Base-by-base conservation (phyloP, 2,329 filamentous ascomycete genomes). In the Boeremia exigua region DNA sequence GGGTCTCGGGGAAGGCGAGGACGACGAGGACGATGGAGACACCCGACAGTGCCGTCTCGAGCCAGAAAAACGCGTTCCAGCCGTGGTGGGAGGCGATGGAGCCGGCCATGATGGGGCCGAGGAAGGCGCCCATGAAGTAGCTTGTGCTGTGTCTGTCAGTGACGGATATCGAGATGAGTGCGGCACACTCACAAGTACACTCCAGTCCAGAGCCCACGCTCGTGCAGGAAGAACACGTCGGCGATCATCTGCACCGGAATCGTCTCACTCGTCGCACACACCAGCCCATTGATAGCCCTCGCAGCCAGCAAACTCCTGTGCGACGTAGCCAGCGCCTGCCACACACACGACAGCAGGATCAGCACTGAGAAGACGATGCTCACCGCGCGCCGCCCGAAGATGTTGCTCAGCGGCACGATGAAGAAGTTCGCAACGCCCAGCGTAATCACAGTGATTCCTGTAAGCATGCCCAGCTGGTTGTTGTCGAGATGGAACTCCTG, bases 51-150 rank as follows among this genome's bases (percentile, higher is more conserved):
- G 69, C 78, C 1, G 73, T 71, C 3, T 76, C 76, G 4, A 80
- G 72, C 78, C 78, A 80, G 69, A 80, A 80, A 65, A 80, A 80
- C 11, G 74, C 77, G 43, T 77, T 64, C 79, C 79, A 80, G 37
- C 78, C 77, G 54, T 79, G 70, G 17, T 75, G 67, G 10, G 68
- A 70, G 17, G 73, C 76, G 30, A 80, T 79, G 34, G 70, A 69
- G 5, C 78, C 78, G 19, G 74, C 69, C 71, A 80, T 79, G 49
- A 80, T 75, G 1, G 77, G 77, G 3, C 78, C 78, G 1, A 80
- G 64, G 58, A 79, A 79, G 6, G 77, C 71, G 9, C 78, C 76
- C 23, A 74, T 69, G 63, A 78, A 78, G 63, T 77, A 79, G 23
- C 75, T 70, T 8, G 73, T 77, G 57, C 75, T 77, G 52, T 14